Conservation (phyloP, 768 basidiomycete species). For the Termitomyces heimii region DNA sequence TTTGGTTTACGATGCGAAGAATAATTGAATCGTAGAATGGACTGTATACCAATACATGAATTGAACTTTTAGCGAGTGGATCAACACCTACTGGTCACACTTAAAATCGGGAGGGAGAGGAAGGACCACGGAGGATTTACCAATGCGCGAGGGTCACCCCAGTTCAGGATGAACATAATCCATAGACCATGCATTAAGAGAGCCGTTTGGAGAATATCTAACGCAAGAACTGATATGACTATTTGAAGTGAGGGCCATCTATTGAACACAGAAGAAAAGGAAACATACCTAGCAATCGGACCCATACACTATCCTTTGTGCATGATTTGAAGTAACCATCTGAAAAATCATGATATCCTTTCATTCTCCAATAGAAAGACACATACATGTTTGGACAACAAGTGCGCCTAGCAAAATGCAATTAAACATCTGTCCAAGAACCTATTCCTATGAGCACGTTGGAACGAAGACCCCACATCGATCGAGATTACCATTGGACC, state of each 20-base stretch:
- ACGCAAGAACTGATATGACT: background rate
- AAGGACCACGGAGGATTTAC: background rate
- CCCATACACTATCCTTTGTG: background rate
- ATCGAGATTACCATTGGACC: background rate
- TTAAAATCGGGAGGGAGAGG: background rate
- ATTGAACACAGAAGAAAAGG: background rate
- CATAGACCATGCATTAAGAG: background rate
- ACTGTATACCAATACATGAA: background rate
- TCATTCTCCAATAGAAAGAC: background rate
- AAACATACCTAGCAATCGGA: background rate
- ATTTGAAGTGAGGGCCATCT: background rate
- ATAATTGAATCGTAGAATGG: background rate
- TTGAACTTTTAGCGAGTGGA: background rate
- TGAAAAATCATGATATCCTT: background rate
- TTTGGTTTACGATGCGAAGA: background rate
- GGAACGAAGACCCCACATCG: background rate
- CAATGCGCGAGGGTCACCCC: background rate
- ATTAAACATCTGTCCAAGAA: background rate
- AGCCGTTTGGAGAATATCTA: background rate
- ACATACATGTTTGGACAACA: background rate
- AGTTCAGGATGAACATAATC: background rate
- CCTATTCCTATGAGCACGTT: background rate
- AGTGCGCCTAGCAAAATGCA: background rate
- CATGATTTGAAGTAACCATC: background rate
- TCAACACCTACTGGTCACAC: background rate